Evolutionary conservation across 2,329 filamentous ascomycete genomes (phyloP).

Genomic region (Pseudocercospora crystallina): DNA sequence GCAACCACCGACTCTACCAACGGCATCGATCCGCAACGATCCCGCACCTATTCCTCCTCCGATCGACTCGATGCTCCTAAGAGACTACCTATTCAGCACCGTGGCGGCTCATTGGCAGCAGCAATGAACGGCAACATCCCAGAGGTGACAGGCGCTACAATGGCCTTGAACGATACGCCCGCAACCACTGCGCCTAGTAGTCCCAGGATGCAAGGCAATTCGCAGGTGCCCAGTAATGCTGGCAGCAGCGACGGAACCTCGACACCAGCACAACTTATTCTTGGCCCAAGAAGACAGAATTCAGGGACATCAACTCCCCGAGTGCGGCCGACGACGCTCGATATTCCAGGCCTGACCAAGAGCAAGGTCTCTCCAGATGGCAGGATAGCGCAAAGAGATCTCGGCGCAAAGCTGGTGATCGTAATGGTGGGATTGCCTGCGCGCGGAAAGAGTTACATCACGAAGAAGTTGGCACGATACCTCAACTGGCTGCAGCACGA

Average conservation of each 20-base stretch:
- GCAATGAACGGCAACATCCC: slow-evolving; percentile 29
- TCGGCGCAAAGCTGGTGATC: slow-evolving; percentile 94
- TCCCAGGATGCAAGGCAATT: slow-evolving; percentile 25
- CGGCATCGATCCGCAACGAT: slow-evolving; percentile 2
- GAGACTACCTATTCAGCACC: slow-evolving; percentile 5
- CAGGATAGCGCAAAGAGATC: slow-evolving; percentile 87
- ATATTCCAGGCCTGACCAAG: slow-evolving; percentile 93
- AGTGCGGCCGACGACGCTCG: slow-evolving; percentile 88
- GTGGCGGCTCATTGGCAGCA: slow-evolving; percentile 25
- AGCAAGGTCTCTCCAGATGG: slow-evolving; percentile 95
- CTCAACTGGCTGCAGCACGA: slow-evolving; percentile 97
- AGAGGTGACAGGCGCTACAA: slow-evolving; percentile 26
- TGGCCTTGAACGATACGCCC: slow-evolving; percentile 62
- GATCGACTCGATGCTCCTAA: slow-evolving; percentile 10
- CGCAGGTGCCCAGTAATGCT: slow-evolving; percentile 16
- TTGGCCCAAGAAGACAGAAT: slow-evolving; percentile 61
- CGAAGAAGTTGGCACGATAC: slow-evolving; percentile 94
- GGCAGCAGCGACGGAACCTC: slow-evolving; percentile 24
- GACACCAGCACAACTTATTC: slow-evolving; percentile 53
- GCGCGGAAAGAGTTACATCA: slow-evolving; percentile 96
- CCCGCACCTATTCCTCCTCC: slow-evolving; percentile 6
- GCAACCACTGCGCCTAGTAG: slow-evolving; percentile 62
- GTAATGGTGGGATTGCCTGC: slow-evolving; percentile 97
- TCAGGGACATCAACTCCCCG: slow-evolving; percentile 76
- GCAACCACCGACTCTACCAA: not conserved